Conservation (phyloP, 2,329 filamentous ascomycete species). For the Colletotrichum paranaense region DNA sequence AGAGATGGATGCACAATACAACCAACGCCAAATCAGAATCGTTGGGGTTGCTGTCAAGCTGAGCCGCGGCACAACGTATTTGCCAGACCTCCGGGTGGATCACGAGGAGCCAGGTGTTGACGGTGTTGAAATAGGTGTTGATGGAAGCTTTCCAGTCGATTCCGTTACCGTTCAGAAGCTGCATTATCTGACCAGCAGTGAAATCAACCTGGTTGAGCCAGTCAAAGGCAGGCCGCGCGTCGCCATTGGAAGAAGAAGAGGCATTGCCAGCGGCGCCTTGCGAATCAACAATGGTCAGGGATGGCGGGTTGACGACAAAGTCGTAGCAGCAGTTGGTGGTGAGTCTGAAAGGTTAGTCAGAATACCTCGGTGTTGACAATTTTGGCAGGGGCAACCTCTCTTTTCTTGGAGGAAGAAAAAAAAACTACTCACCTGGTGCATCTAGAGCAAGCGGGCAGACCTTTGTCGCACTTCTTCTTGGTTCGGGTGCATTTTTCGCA, state of each 20-base stretch:
- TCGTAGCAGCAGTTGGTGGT: constrained; percentile 47
- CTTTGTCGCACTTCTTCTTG: constrained; percentile 53
- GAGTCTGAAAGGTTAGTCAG: constrained; percentile 23
- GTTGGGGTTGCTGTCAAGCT: constrained; percentile 40
- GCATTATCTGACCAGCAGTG: constrained; percentile 51
- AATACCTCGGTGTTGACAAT: not conserved
- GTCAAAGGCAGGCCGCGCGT: constrained; percentile 24
- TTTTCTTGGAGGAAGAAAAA: not conserved
- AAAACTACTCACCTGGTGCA: constrained; percentile 45
- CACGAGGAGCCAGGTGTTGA: constrained; percentile 55
- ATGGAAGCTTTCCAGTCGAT: constrained; percentile 51
- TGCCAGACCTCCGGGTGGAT: constrained; percentile 47
- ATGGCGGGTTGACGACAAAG: constrained; percentile 49
- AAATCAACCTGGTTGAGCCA: constrained; percentile 48
- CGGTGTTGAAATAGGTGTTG: constrained; percentile 51
- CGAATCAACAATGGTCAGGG: constrained; percentile 45
- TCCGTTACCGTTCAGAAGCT: constrained; percentile 47
- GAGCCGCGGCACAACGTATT: constrained; percentile 46
- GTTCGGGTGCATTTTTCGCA: constrained; percentile 52
- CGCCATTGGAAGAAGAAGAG: constrained; percentile 38
- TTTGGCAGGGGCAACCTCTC: not conserved
- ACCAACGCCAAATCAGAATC: constrained; percentile 50
- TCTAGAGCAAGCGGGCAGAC: constrained; percentile 47
- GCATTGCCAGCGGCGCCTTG: constrained; percentile 37
- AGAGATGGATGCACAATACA: constrained; percentile 56